These are phyloP conservation scores for Symbiodinium pilosum DNA, from an alignment of 73 alveolate genomes.

Conservation along the genomic window DNA sequence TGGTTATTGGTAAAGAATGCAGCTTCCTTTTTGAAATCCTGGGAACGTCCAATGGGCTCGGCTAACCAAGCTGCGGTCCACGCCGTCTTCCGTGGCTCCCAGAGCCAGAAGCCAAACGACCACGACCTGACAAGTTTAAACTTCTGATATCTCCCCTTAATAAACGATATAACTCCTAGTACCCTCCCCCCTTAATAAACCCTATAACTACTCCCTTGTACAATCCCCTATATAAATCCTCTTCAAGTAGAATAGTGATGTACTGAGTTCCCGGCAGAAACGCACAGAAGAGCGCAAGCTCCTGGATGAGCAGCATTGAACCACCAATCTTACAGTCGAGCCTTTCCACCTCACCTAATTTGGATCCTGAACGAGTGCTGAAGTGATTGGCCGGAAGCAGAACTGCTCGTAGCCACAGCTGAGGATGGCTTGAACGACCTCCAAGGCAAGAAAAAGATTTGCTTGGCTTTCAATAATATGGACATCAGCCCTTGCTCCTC, in stretches of 20 bases:
- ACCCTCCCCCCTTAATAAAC: no score
- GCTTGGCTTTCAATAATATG: no score
- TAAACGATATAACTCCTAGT: no score
- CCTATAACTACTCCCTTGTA: no score
- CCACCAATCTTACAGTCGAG: not conserved
- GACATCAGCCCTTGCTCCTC: not conserved
- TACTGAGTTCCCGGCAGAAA: not conserved
- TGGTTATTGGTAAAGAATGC: no score
- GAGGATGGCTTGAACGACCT: slow-evolving; percentile 85
- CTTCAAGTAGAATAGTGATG: no score
- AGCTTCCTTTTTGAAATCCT: no score
- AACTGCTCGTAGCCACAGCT: slow-evolving; percentile 72
- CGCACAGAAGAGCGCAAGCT: not conserved
- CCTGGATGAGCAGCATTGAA: no score
- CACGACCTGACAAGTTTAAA: slow-evolving; percentile 20
- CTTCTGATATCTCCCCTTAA: no score
- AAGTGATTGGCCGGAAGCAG: slow-evolving; percentile 74
- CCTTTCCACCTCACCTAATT: not conserved
- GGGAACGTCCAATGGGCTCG: not conserved
- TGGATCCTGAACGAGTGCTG: not conserved
- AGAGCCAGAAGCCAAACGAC: slow-evolving; percentile 57
- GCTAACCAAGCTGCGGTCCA: slow-evolving; percentile 41
- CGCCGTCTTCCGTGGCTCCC: slow-evolving; percentile 64
- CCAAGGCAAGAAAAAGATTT: not conserved
- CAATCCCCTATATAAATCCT: no score